Percentiles rank a stretch among this genome's conserved stretches.
Evolutionary conservation across 371 early-diverging fungal species (phyloP).

Genomic region (Parasitella parasitica): DNA sequence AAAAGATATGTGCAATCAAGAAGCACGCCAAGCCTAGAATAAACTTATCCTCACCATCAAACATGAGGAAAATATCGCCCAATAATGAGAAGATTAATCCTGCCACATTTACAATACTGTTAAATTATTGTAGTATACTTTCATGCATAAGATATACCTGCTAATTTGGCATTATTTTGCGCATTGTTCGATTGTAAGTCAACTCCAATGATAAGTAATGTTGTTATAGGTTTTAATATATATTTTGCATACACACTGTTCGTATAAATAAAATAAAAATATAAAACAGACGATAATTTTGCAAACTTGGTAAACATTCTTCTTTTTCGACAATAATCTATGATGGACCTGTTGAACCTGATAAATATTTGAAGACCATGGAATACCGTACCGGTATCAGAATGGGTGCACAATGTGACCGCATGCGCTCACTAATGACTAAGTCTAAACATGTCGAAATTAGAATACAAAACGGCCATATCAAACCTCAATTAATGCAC

Average conservation of each 20-base stretch:
- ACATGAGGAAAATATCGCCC: slow-evolving; percentile 18
- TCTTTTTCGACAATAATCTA: neutral
- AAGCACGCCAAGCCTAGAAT: slow-evolving; percentile 7
- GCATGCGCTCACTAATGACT: neutral
- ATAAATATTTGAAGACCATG: neutral
- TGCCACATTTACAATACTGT: neutral
- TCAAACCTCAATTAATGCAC: neutral
- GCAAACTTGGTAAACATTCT: neutral
- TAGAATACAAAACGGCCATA: neutral
- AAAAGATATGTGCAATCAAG: slow-evolving; percentile 13
- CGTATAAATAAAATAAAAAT: slow-evolving; percentile 1
- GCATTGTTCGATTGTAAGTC: neutral
- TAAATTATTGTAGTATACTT: neutral
- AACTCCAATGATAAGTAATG: slow-evolving; percentile 11
- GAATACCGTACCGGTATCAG: neutral
- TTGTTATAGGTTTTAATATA: slow-evolving; percentile 10
- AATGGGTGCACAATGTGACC: neutral
- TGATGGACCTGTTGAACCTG: neutral
- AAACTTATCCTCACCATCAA: slow-evolving; percentile 3
- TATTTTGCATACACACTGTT: neutral
- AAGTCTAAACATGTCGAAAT: neutral
- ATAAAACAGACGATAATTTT: neutral
- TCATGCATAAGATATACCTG: neutral
- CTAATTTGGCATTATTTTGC: slow-evolving; percentile 1
- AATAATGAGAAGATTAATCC: slow-evolving; percentile 11